Percentiles rank a stretch among this genome's conserved stretches.
Conservation (phyloP, 2,329 filamentous ascomycete species). For the Claviceps maximensis region DNA sequence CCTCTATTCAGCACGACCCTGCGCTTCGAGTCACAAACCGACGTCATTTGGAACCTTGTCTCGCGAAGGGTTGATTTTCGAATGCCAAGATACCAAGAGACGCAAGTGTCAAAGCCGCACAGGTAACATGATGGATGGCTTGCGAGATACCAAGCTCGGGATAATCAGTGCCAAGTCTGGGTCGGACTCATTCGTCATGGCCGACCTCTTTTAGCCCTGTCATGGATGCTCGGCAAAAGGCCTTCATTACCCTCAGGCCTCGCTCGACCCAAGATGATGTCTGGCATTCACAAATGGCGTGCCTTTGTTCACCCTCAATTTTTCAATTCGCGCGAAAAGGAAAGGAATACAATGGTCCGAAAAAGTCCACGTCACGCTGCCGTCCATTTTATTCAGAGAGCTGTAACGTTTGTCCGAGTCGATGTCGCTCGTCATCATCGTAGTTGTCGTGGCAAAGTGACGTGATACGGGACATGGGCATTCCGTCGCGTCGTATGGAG, state of each 20-base stretch:
- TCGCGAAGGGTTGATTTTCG: neutral
- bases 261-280: no score
- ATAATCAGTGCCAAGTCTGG: neutral
- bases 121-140: no score
- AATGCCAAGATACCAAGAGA: neutral
- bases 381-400: neutral
- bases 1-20: neutral
- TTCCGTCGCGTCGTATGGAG: neutral
- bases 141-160: neutral
- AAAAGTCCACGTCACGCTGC: neutral
- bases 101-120: neutral
- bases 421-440: no score
- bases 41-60: neutral
- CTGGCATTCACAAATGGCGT: neutral
- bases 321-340: neutral
- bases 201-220: neutral
- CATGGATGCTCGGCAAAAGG: no score
- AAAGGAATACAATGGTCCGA: neutral
- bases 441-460: neutral
- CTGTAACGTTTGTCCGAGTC: neutral
- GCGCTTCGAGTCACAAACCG: neutral
- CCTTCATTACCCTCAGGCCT: neutral
- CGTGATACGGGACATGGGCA: neutral
- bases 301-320: neutral
- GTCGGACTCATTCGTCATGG: neutral